A percentile compares a stretch with the other conserved stretches of the same genome.
Conservation (phyloP, 352 stramenopile genomes). For the Phytophthora agathidicida region DNA sequence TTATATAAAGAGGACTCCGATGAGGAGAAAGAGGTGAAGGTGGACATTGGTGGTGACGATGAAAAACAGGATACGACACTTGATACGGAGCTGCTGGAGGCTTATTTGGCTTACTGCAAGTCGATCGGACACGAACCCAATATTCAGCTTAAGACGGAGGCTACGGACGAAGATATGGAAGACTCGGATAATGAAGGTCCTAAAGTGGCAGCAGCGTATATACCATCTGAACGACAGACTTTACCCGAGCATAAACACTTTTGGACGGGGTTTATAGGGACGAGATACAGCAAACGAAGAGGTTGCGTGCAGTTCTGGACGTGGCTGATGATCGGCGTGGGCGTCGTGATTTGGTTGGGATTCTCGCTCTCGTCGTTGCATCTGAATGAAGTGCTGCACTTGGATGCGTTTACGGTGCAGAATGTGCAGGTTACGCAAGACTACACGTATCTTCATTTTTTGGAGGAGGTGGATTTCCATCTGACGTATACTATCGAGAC, state of each 20-base stretch:
- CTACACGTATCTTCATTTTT: conserved; percentile 59
- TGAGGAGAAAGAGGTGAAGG: background rate
- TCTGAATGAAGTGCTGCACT: conserved; percentile 63
- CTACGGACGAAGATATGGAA: conserved; percentile 62
- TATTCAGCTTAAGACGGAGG: conserved; percentile 71
- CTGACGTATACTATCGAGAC: conserved; percentile 57
- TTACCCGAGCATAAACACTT: conserved; percentile 41
- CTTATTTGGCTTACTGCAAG: conserved; percentile 93
- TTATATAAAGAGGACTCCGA: background rate
- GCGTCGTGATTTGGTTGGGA: conserved; percentile 30
- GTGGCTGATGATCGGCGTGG: conserved; percentile 41
- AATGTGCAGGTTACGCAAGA: conserved; percentile 57
- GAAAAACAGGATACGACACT: conserved; percentile 74
- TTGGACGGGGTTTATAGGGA: conserved; percentile 57
- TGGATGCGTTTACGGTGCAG: conserved; percentile 61
- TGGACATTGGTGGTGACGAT: too few species aligned
- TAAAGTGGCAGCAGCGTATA: conserved; percentile 23
- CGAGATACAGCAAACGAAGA: conserved; percentile 36
- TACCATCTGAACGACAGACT: conserved; percentile 24
- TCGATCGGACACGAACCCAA: conserved; percentile 80
- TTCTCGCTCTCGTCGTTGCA: conserved; percentile 39
- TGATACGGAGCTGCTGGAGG: conserved; percentile 94
- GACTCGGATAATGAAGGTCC: conserved; percentile 27
- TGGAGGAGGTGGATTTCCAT: conserved; percentile 63
- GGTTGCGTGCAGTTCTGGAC: conserved; percentile 37